phyloP scores from a whole-genome alignment of 148 eudicot species.

The Euryodendron excelsum region DNA sequence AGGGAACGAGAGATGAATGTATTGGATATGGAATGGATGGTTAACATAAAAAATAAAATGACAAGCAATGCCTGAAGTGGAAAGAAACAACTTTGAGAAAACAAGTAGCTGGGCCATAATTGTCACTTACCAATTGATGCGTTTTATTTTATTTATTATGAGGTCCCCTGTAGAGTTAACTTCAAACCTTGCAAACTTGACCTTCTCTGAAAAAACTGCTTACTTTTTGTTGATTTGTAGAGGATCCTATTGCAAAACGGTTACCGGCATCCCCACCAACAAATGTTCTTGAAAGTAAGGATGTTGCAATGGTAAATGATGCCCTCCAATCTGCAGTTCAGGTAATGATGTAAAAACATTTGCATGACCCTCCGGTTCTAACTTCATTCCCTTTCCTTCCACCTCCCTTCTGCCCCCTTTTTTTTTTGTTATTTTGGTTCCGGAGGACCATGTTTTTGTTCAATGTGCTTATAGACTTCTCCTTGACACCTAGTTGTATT shows the following conservation, averaged over 20 bases:
- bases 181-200: not conserved
- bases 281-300: conserved; percentile 34
- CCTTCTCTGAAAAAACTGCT: conserved; percentile 1
- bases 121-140: not conserved
- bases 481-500: too few relatives aligned
- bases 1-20: not conserved
- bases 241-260: conserved; percentile 75
- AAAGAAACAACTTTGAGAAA: not conserved
- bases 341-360: conserved; percentile 32
- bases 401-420: too few relatives aligned
- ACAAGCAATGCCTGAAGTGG: not conserved
- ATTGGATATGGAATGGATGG: not conserved
- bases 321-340: conserved; percentile 32
- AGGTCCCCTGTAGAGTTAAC: not conserved
- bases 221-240: conserved; percentile 29
- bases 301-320: conserved; percentile 34
- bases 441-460: too few relatives aligned
- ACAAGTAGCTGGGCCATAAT: not conserved
- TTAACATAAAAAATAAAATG: not conserved
- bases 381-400: too few relatives aligned
- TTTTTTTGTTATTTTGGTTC: too few relatives aligned
- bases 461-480: too few relatives aligned
- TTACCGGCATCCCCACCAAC: conserved; percentile 36
- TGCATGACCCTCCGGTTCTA: not conserved
- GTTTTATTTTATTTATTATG: not conserved